Evolutionary conservation across 768 basidiomycete genomes (phyloP).

Genomic region (Mycena indigotica): DNA sequence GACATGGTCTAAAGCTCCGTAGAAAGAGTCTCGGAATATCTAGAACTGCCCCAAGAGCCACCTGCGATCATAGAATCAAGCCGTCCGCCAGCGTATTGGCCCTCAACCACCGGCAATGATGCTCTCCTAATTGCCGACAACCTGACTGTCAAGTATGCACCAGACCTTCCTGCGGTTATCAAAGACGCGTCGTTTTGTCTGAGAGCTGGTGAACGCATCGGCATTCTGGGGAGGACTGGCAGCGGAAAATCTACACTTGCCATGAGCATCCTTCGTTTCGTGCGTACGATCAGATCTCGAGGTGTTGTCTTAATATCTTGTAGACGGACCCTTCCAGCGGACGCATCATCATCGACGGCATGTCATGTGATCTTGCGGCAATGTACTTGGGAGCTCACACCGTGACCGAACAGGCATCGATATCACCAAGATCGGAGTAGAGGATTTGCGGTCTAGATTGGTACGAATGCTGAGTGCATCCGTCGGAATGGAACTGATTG

Average conservation of each 20-base stretch:
- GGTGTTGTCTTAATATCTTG: neutral
- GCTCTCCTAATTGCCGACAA: constrained; percentile 71
- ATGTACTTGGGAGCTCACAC: too few species aligned
- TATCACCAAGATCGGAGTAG: constrained; percentile 25
- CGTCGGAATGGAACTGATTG: neutral
- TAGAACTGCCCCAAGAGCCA: constrained; percentile 87
- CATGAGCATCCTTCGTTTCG: constrained; percentile 67
- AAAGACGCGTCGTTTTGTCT: constrained; percentile 76
- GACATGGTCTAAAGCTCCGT: constrained; percentile 58
- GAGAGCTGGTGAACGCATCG: constrained; percentile 72
- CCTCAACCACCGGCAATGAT: constrained; percentile 65
- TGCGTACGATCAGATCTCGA: constrained; percentile 32
- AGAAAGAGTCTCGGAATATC: constrained; percentile 89
- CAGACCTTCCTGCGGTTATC: constrained; percentile 81
- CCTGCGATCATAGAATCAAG: constrained; percentile 71
- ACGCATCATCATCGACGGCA: constrained; percentile 66
- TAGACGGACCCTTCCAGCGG: constrained; percentile 61
- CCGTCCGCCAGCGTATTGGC: constrained; percentile 92
- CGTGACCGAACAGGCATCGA: neutral
- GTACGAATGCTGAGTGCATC: neutral
- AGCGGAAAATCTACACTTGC: constrained; percentile 68
- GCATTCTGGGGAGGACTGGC: constrained; percentile 77
- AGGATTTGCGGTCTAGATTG: constrained; percentile 29
- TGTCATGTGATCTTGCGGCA: neutral
- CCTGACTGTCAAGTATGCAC: constrained; percentile 79